phyloP scores from a whole-genome alignment of 257 asterid species.

The Knoxia roxburghii region DNA sequence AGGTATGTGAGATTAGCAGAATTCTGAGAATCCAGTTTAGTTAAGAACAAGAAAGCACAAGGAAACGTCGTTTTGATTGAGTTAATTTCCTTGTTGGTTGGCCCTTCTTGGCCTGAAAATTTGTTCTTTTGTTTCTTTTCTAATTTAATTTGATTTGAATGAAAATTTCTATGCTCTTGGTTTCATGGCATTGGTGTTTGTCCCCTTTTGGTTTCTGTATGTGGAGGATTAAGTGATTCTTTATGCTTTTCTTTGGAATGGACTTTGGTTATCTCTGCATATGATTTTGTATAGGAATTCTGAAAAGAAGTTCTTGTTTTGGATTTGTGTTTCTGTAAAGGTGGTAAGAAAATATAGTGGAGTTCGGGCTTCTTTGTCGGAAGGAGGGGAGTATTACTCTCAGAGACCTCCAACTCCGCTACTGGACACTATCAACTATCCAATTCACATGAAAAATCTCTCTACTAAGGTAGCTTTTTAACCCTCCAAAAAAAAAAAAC shows the following conservation, averaged over 20 bases:
- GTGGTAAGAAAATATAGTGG: conserved; percentile 42
- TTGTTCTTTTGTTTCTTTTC: not conserved
- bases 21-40: conserved; percentile 4
- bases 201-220: not conserved
- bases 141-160: not conserved
- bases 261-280: not conserved
- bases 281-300: conserved; percentile 9
- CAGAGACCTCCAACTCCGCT: conserved; percentile 96
- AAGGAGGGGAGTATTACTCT: conserved; percentile 70
- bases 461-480: conserved; percentile 55
- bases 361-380: conserved; percentile 65
- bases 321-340: conserved; percentile 29
- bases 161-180: not conserved
- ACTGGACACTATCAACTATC: conserved; percentile 84
- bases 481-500: no score
- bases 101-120: not conserved
- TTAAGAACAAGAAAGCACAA: not conserved
- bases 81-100: not conserved
- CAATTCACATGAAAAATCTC: conserved; percentile 92
- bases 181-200: not conserved
- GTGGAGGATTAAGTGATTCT: not conserved
- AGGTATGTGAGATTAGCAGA: conserved; percentile 33
- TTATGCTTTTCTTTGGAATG: not conserved
- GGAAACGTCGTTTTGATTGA: not conserved
- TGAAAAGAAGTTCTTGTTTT: conserved; percentile 29